Base-by-base conservation (phyloP, 2,329 filamentous ascomycete species). In the Penicillium sp. region DNA sequence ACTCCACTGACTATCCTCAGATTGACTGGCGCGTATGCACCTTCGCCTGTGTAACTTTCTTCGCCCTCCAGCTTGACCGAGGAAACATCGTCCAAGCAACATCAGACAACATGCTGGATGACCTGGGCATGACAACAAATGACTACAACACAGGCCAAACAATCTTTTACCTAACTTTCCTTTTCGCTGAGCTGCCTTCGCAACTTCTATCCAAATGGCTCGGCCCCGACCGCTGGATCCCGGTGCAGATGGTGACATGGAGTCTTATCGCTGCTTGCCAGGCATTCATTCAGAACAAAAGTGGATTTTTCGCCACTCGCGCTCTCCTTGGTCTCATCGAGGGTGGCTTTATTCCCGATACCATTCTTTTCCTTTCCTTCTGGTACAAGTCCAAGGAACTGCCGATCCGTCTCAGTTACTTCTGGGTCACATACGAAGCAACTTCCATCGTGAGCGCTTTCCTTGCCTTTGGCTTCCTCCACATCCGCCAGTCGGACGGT, bases 321-420 rank as follows among this genome's bases (percentile, higher is more conserved):
- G 70, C 77, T 18, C 73, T 79, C 1, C 67, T 83, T 0, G 81
- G 79, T n/a, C 57, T 76, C 4, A 67, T 84, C 2, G 72, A 83
- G 48, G 77, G 82, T 67, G 83, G 83, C 21, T 83, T 83, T 54
- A 77, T 77, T 42, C 73, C 74, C 3, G 74, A 77, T 18, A 75
- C 72, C 0, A 75, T 77, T 13, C 64, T 77, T 0, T 91, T 87
- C 70, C 76, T 90, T 5, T 86, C 83, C 3, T 92, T 92, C 70
- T 92, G 88, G 72, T 92, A 91, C 74, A 91, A 84, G 43, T 83
- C 83, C 0, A 79, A 79, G 48, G 89, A 92, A 67, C 76, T 92
- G 0, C 87, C 88, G 0, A 80, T 82, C 10, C 81, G 89, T 1
- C 73, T 92, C 16, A 83, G 83, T 60, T 83, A 79, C 64, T 91